phyloP scores from a whole-genome alignment of 176 grass and related monocot genomes.

The Oryza australiensis region DNA sequence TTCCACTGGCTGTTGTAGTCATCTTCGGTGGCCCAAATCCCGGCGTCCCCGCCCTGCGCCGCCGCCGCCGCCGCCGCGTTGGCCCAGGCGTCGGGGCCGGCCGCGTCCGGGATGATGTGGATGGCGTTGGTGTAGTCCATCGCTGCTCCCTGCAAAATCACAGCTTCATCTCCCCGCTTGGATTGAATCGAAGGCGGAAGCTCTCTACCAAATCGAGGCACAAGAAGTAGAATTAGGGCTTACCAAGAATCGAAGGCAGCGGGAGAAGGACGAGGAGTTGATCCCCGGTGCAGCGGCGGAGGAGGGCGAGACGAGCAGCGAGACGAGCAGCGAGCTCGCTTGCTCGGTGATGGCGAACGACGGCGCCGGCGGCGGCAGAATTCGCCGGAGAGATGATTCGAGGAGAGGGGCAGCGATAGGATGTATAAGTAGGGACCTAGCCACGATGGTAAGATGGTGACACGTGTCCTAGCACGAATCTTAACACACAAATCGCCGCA shows the following conservation, averaged over 20 bases:
- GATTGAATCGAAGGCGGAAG: neutral
- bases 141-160: neutral
- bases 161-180: neutral
- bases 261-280: neutral
- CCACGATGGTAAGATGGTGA: neutral
- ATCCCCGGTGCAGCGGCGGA: neutral
- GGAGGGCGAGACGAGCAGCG: too few relatives aligned
- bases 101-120: constrained; percentile 72
- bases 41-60: constrained; percentile 34
- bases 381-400: neutral
- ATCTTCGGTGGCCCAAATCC: constrained; percentile 89
- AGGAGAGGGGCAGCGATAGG: neutral
- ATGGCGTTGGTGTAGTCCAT: constrained; percentile 89
- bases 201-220: neutral
- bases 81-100: constrained; percentile 58
- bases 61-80: constrained; percentile 34
- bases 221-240: neutral
- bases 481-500: neutral
- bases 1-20: constrained; percentile 82
- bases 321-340: neutral
- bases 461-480: neutral
- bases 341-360: neutral
- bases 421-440: neutral
- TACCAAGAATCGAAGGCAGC: neutral
- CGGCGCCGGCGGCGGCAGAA: neutral